phyloP scores from a whole-genome alignment of 495 filamentous ascomycete genomes.

The Geoglossum glabrum region DNA sequence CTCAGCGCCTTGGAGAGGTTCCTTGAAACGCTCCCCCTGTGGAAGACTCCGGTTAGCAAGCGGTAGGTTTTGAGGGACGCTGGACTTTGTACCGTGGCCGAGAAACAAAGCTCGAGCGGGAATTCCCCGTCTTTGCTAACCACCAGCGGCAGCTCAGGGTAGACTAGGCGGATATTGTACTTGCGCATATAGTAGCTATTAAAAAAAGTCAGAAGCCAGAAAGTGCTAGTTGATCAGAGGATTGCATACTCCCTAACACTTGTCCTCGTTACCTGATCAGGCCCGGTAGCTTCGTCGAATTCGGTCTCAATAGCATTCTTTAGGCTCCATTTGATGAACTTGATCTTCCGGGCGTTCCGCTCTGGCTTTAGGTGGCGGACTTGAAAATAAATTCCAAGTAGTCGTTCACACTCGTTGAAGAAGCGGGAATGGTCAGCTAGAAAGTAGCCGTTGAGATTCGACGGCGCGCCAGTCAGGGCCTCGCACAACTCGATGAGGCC shows the following conservation, averaged over 20 bases:
- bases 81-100: neutral
- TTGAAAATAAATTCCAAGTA: slow-evolving; percentile 3
- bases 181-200: neutral
- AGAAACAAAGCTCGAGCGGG: slow-evolving; percentile 5
- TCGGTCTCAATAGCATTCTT: neutral
- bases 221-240: neutral
- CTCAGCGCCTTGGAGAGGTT: slow-evolving; percentile 4
- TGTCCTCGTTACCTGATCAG: neutral
- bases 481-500: neutral
- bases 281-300: neutral
- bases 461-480: neutral
- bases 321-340: neutral
- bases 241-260: slow-evolving; percentile 1
- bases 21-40: slow-evolving; percentile 5
- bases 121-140: slow-evolving; percentile 4
- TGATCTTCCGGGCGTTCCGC: slow-evolving; percentile 4
- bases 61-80: neutral
- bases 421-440: neutral
- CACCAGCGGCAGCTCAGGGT: slow-evolving; percentile 1
- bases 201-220: neutral
- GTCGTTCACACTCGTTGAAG: neutral
- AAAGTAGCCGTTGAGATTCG: neutral
- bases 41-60: neutral
- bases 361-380: neutral
- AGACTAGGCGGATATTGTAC: slow-evolving; percentile 4